Conservation (phyloP, 1,284 basidiomycete genomes). For the Leccinum pachyderme region DNA sequence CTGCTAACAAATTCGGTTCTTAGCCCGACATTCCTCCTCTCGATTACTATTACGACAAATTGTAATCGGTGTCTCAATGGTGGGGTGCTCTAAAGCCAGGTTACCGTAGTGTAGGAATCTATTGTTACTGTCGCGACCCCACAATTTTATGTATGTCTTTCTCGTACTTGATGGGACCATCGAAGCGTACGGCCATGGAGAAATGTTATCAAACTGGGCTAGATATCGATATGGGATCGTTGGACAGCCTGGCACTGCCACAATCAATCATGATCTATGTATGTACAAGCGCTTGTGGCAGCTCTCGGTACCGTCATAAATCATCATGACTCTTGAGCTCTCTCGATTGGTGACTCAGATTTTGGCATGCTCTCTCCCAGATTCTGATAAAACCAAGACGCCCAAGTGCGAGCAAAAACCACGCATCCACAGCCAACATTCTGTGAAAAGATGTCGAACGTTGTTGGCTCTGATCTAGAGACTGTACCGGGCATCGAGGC, state of each 20-base stretch:
- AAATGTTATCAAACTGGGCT: not conserved
- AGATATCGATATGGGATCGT: not conserved
- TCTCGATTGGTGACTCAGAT: conserved; percentile 10
- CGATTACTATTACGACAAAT: conserved; percentile 92
- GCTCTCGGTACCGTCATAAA: conserved; percentile 18
- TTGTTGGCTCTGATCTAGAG: conserved; percentile 31
- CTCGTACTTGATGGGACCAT: too few species aligned
- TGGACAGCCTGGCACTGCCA: not conserved
- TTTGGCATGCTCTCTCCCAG: not conserved
- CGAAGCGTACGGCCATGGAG: too few species aligned
- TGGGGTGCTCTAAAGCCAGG: conserved; percentile 8
- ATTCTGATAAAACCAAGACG: not conserved
- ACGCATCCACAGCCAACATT: not conserved
- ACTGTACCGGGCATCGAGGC: conserved; percentile 35
- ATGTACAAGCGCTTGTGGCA: not conserved
- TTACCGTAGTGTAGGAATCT: conserved; percentile 5
- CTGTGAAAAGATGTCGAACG: conserved; percentile 16
- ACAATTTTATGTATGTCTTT: conserved; percentile 9
- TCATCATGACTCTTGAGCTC: conserved; percentile 2
- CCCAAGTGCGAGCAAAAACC: not conserved
- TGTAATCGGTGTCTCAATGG: conserved; percentile 35
- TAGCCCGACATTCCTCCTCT: conserved; percentile 83
- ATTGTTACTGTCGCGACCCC: conserved; percentile 20
- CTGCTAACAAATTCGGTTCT: conserved; percentile 13
- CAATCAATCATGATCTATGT: too few species aligned